Conservation (phyloP, 2,329 filamentous ascomycete genomes). For the Trichophyton simii region DNA sequence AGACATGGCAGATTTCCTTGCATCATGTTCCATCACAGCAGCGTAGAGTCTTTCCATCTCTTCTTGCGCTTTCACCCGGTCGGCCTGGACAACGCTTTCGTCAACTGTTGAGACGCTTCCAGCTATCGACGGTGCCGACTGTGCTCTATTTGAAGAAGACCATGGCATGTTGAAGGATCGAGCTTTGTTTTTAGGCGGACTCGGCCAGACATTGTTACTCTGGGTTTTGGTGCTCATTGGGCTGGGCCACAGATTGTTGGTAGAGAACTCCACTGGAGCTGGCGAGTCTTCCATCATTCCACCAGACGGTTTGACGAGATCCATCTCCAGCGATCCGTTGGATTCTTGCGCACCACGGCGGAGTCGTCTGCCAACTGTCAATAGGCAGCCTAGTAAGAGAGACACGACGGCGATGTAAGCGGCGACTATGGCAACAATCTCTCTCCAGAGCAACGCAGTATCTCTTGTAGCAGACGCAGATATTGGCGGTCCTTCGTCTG, state of each 20-base stretch:
- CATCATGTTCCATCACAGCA: conserved; percentile 81
- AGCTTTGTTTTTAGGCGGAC: conserved; percentile 26
- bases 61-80: conserved; percentile 61
- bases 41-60: conserved; percentile 87
- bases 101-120: conserved; percentile 63
- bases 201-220: conserved; percentile 20
- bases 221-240: conserved; percentile 13
- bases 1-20: conserved; percentile 29
- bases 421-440: conserved; percentile 72
- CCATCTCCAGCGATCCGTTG: conserved; percentile 41
- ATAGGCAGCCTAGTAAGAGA: conserved; percentile 55
- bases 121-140: conserved; percentile 35
- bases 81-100: conserved; percentile 58
- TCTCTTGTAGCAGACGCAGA: conserved; percentile 49
- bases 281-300: conserved; percentile 22
- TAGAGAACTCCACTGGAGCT: neutral
- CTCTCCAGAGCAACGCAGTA: conserved; percentile 56
- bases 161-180: conserved; percentile 26
- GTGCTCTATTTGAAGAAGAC: conserved; percentile 23
- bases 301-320: conserved; percentile 41
- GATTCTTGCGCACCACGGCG: conserved; percentile 41
- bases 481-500: conserved; percentile 48
- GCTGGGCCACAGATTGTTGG: conserved; percentile 12
- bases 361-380: conserved; percentile 48
- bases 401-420: conserved; percentile 69